Conservation (phyloP, 768 basidiomycete genomes). For the Imleria badia region DNA sequence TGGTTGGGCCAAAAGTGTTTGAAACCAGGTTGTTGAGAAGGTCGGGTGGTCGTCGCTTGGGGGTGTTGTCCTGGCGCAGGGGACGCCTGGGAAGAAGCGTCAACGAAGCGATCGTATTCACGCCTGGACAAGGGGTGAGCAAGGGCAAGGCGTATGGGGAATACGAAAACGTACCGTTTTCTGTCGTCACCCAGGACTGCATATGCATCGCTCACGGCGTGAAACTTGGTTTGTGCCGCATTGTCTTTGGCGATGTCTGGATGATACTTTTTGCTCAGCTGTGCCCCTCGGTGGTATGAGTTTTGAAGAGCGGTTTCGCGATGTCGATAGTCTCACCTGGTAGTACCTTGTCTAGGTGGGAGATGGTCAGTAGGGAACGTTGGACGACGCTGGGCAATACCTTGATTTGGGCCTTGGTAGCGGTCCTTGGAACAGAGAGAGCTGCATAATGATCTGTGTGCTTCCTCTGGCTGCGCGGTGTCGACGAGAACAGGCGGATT, state of each 20-base stretch:
- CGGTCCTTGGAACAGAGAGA: slow-evolving; percentile 27
- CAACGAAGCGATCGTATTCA: slow-evolving; percentile 30
- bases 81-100: slow-evolving; percentile 8
- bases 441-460: slow-evolving; percentile 28
- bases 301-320: background rate
- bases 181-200: slow-evolving; percentile 45
- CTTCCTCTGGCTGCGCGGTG: slow-evolving; percentile 8
- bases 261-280: slow-evolving; percentile 51
- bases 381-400: slow-evolving; percentile 5
- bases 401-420: slow-evolving; percentile 36
- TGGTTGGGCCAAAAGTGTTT: slow-evolving; percentile 29
- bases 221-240: slow-evolving; percentile 40
- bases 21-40: slow-evolving; percentile 24
- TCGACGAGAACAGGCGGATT: slow-evolving; percentile 22
- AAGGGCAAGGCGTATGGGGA: background rate
- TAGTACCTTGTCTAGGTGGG: slow-evolving; percentile 29
- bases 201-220: slow-evolving; percentile 49
- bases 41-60: slow-evolving; percentile 30
- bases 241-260: slow-evolving; percentile 44
- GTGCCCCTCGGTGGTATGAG: background rate
- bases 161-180: slow-evolving; percentile 36
- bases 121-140: slow-evolving; percentile 20
- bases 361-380: background rate
- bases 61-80: slow-evolving; percentile 22
- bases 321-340: slow-evolving; percentile 15